Evolutionary conservation across 2,329 filamentous ascomycete genomes (phyloP).

Genomic region (Thermothelomyces thermophilus): DNA sequence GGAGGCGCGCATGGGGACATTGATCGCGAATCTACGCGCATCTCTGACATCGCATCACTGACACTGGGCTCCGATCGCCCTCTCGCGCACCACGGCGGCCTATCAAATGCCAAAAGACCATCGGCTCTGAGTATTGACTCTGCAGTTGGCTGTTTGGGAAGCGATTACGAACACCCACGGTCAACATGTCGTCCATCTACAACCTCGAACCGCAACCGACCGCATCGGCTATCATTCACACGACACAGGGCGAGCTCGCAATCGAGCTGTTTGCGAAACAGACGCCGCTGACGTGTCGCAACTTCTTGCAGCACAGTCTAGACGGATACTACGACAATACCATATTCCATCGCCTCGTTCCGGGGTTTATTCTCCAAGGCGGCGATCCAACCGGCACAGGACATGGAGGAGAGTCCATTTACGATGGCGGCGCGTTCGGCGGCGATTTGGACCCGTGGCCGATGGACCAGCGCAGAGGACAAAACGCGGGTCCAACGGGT

Average conservation of each 20-base stretch:
- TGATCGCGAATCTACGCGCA: background rate
- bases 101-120: background rate
- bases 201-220: conserved; percentile 93
- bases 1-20: background rate
- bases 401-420: conserved; percentile 85
- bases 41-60: too few relatives aligned
- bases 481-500: conserved; percentile 53
- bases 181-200: conserved; percentile 76
- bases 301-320: conserved; percentile 90
- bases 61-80: background rate
- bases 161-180: too few relatives aligned
- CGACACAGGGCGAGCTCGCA: conserved; percentile 79
- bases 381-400: conserved; percentile 92
- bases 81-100: background rate
- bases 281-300: conserved; percentile 82
- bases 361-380: conserved; percentile 88
- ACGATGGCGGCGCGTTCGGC: conserved; percentile 72
- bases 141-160: background rate
- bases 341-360: conserved; percentile 87
- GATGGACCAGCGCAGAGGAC: conserved; percentile 57
- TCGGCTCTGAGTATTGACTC: background rate
- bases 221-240: conserved; percentile 84
- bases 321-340: conserved; percentile 94
- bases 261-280: conserved; percentile 95
- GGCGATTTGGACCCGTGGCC: conserved; percentile 67